A percentile compares a stretch with the other conserved stretches of the same genome.
These are phyloP conservation scores for Fusarium sarcochroum DNA, from an alignment of 2,329 filamentous ascomycete genomes.

Conservation along the genomic window DNA sequence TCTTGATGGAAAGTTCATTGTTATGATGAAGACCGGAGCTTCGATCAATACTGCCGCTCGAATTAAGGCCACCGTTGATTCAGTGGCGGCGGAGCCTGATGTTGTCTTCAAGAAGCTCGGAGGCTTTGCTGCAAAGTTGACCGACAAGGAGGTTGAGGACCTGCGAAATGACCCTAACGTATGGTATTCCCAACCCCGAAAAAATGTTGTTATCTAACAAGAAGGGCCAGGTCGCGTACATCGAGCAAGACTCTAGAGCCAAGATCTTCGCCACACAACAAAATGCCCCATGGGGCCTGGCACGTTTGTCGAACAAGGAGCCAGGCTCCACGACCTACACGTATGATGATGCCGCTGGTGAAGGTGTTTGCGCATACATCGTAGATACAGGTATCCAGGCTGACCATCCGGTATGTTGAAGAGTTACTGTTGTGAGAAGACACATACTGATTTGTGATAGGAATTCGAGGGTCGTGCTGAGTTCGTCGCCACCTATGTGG, in stretches of 20 bases:
- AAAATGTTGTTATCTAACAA: accelerated
- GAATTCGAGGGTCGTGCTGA: slow-evolving; percentile 22
- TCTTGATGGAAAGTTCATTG: slow-evolving; percentile 15
- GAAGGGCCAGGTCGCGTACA: background rate
- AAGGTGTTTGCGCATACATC: slow-evolving; percentile 18
- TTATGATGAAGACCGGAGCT: slow-evolving; percentile 16
- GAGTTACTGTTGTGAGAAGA: accelerated
- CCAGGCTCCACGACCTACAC: slow-evolving; percentile 3
- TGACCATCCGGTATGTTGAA: background rate
- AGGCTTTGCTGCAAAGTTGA: slow-evolving; percentile 5
- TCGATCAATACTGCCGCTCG: background rate
- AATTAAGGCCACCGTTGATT: background rate
- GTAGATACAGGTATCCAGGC: slow-evolving; percentile 16
- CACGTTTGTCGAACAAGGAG: slow-evolving; percentile 10
- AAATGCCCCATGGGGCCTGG: slow-evolving; percentile 15
- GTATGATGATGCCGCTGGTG: background rate
- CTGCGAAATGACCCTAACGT: slow-evolving; percentile 12
- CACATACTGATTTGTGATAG: background rate
- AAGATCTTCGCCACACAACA: slow-evolving; percentile 1
- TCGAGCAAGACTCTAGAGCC: slow-evolving; percentile 19
- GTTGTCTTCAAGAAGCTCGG: slow-evolving; percentile 10
- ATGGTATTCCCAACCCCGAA: background rate
- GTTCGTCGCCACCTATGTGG: slow-evolving; percentile 10
- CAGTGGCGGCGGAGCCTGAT: slow-evolving; percentile 8
- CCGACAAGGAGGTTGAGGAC: slow-evolving; percentile 4